Evolutionary conservation across 495 filamentous ascomycete genomes (phyloP), one percentile per base, ranked within the genome.

Genomic region (Penicillium subrubescens): DNA sequence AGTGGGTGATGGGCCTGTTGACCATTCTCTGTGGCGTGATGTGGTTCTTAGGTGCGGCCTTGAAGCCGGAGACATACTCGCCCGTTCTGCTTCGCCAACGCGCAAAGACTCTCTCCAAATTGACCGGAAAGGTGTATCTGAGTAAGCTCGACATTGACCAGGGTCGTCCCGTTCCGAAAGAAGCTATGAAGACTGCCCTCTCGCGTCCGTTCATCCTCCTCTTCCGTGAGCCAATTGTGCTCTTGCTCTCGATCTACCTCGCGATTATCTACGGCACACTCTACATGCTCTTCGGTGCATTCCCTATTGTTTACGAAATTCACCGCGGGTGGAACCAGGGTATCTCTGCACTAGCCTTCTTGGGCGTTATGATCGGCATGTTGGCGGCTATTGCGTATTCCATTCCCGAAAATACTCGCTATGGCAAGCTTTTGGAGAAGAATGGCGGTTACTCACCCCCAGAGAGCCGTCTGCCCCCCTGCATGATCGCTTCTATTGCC

Each of bases 281-380:
- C 5, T 94, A 93, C 74, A 84, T 94, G 53, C 82, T 93, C 23
- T 95, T 96, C 78, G 86, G 90, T 29, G 90, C 90, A 15, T 79
- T 72, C 62, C 92, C 92, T 1, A 87, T 94, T 53, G 87, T 95
- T 39, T 95, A 92, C 73, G 77, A 82, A 17, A 71, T 88, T 23
- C 74, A 89, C 61, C 88, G 91, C 11, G 86, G 86, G 51, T 95
- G 92, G 92, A 81, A 79, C 15, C 78, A 86, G n/a, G 87, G 89
- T 39, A 70, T 90, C 29, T 80, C 84, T 0, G 90, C 90, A 15
- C 84, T 95, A 0, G 79, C 90, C 21, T 95, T 93, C 72, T 69
- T 87, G 0, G 90, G 91, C 14, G 90, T 96, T 33, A 89, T 90
- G 57, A 72, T 89, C 57, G 92, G 92, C 60, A 93, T 94, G 89